These are phyloP conservation scores for Aspergillus sp. DNA, from an alignment of 2,329 filamentous ascomycete species.

Conservation along the genomic window DNA sequence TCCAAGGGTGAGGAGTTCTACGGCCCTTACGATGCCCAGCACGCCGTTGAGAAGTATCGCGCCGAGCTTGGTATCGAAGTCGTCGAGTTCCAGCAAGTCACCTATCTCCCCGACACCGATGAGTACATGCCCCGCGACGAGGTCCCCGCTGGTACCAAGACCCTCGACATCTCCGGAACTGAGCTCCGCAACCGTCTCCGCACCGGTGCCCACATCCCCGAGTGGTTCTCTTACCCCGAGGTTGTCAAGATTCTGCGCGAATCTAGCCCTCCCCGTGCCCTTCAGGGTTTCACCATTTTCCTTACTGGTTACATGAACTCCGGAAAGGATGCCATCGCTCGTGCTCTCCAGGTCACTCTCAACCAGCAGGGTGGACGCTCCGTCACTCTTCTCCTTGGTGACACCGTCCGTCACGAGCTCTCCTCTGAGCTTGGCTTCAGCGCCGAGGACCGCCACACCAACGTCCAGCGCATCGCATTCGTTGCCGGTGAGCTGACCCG, in stretches of 20 bases:
- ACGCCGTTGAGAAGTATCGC: slow-evolving; percentile 93
- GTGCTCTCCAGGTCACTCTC: slow-evolving; percentile 91
- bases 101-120: slow-evolving; percentile 94
- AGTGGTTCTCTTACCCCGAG: slow-evolving; percentile 99
- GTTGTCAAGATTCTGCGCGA: slow-evolving; percentile 95
- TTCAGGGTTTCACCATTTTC: slow-evolving; percentile 98
- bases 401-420: slow-evolving; percentile 90
- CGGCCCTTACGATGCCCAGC: slow-evolving; percentile 95
- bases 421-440: slow-evolving; percentile 95
- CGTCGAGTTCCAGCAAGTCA: slow-evolving; percentile 99
- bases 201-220: slow-evolving; percentile 90
- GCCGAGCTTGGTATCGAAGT: slow-evolving; percentile 98
- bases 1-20: slow-evolving; percentile 96
- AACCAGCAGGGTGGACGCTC: slow-evolving; percentile 97
- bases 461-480: slow-evolving; percentile 95
- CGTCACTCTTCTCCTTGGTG: slow-evolving; percentile 90
- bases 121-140: slow-evolving; percentile 94
- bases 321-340: slow-evolving; percentile 94
- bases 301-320: slow-evolving; percentile 95
- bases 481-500: slow-evolving; percentile 93
- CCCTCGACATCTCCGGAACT: slow-evolving; percentile 81
- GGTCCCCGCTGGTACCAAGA: slow-evolving; percentile 79
- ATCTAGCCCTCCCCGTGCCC: slow-evolving; percentile 85
- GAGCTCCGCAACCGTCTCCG: slow-evolving; percentile 90
- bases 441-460: slow-evolving; percentile 85